Evolutionary conservation across 306 rosid species (phyloP).

Genomic region (Gleditsia sinensis): DNA sequence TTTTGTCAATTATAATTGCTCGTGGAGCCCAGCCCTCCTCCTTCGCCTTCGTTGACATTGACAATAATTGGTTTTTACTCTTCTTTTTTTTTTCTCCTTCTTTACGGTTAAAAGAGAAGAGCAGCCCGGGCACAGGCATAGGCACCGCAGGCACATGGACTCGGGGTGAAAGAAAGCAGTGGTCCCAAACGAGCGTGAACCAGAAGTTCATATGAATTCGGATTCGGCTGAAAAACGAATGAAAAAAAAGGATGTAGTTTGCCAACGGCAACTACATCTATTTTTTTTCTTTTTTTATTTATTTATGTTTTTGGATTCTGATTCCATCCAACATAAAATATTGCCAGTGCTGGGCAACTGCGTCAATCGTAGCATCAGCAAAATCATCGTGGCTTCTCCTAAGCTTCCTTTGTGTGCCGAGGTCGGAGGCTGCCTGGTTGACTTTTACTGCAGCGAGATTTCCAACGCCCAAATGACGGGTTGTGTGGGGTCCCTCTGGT

Average conservation of each 20-base stretch:
- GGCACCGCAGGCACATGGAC: no score
- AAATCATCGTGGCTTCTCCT: background rate
- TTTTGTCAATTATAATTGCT: background rate
- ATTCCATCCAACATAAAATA: conserved; percentile 22
- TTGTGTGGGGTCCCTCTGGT: no score
- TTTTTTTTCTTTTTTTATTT: background rate
- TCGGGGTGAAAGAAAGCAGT: no score
- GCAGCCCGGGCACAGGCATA: no score
- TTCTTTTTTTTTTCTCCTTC: no score
- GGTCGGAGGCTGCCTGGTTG: no score
- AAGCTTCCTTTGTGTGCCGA: background rate
- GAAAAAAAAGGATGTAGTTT: no score
- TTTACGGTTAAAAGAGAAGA: no score
- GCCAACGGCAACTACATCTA: background rate
- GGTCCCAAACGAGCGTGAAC: background rate
- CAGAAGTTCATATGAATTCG: background rate
- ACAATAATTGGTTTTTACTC: no score
- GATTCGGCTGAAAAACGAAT: no score
- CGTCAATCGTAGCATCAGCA: no score
- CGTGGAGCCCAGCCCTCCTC: background rate
- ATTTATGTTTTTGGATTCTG: conserved; percentile 18
- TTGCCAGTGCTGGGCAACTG: background rate
- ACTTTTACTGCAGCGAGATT: conserved; percentile 38
- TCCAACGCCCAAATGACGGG: conserved; percentile 13
- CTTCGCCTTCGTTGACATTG: background rate